These are phyloP conservation scores for Hemisphaericaspora nanyangensis DNA, from an alignment of 805 yeast genomes.

Conservation along the genomic window DNA sequence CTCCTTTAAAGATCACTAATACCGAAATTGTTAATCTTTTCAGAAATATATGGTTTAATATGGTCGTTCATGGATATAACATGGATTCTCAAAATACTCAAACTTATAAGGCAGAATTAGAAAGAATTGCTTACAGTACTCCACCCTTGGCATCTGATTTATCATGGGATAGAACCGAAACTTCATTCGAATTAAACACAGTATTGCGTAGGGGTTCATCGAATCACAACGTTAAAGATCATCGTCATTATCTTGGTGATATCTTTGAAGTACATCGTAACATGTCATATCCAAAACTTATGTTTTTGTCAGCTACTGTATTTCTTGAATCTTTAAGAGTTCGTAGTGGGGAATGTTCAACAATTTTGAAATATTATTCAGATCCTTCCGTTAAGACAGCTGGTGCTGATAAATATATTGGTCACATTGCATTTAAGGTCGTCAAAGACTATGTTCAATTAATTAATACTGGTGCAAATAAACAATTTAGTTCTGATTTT, in stretches of 20 bases:
- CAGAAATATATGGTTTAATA: constrained; percentile 90
- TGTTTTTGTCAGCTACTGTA: constrained; percentile 82
- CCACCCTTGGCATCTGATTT: constrained; percentile 84
- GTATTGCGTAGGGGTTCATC: constrained; percentile 88
- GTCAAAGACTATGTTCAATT: constrained; percentile 52
- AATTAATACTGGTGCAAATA: constrained; percentile 50
- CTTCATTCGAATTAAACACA: constrained; percentile 87
- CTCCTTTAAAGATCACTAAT: constrained; percentile 43
- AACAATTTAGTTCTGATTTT: constrained; percentile 52
- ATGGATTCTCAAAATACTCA: constrained; percentile 51
- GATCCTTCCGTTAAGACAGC: constrained; percentile 71
- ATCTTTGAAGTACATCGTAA: constrained; percentile 48
- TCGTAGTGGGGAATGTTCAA: constrained; percentile 75
- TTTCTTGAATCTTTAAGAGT: constrained; percentile 78
- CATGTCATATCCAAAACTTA: constrained; percentile 69
- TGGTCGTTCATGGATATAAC: constrained; percentile 88
- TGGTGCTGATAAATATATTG: constrained; percentile 66
- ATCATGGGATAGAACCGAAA: constrained; percentile 80
- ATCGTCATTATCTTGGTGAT: constrained; percentile 56
- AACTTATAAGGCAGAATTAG: constrained; percentile 46
- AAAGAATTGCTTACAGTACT: constrained; percentile 76
- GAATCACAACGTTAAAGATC: constrained; percentile 72
- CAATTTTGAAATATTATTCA: constrained; percentile 71
- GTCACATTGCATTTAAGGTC: constrained; percentile 57
- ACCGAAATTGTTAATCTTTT: constrained; percentile 56